These are phyloP conservation scores for Gentiana macrophylla DNA, from an alignment of 257 asterid species.

Conservation along the genomic window DNA sequence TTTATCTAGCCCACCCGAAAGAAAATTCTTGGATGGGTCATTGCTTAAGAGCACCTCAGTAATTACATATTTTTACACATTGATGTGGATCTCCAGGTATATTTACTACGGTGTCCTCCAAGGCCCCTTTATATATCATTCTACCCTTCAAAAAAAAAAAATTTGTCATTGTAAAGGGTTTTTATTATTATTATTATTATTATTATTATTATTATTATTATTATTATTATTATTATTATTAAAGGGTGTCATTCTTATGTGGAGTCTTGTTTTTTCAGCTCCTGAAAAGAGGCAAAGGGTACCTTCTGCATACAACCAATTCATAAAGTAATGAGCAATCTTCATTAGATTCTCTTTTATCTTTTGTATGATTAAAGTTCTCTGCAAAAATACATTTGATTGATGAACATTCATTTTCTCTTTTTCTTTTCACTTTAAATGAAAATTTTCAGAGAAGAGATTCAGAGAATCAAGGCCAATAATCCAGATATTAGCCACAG, in stretches of 20 bases:
- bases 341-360: neutral
- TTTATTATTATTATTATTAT: too few relatives aligned
- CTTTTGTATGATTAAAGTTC: neutral
- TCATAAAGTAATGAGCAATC: conserved; percentile 51
- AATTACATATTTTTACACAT: too few relatives aligned
- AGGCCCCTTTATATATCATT: neutral
- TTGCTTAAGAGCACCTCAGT: too few relatives aligned
- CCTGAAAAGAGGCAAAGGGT: conserved; percentile 92
- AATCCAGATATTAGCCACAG: conserved; percentile 84
- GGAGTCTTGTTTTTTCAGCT: conserved; percentile 31
- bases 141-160: neutral
- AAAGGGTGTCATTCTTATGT: neutral
- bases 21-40: too few relatives aligned
- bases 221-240: neutral
- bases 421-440: neutral
- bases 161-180: neutral
- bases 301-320: conserved; percentile 91
- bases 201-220: too few relatives aligned
- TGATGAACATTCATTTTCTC: neutral
- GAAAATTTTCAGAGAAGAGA: conserved; percentile 54
- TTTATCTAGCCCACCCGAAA: too few relatives aligned
- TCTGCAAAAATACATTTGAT: neutral
- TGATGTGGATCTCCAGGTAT: too few relatives aligned
- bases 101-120: too few relatives aligned
- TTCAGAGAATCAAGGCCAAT: conserved; percentile 80